A percentile compares a stretch with the other conserved stretches of the same genome.
Evolutionary conservation across 495 filamentous ascomycete genomes (phyloP).

Genomic region (Glutinoglossum americanum): DNA sequence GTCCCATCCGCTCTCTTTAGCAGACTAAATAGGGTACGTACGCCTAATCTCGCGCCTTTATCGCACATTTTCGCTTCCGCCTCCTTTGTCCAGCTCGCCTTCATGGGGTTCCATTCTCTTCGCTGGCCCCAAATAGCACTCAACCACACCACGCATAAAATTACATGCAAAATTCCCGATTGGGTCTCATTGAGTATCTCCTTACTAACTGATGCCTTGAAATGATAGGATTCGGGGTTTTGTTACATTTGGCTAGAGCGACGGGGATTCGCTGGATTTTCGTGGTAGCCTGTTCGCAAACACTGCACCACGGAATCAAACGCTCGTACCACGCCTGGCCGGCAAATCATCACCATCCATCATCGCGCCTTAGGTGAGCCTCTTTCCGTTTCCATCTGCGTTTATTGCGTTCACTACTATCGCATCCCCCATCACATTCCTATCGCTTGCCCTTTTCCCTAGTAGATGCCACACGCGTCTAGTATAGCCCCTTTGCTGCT

Average conservation of each 20-base stretch:
- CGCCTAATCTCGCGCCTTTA: neutral
- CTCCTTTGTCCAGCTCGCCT: neutral
- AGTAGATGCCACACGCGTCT: neutral
- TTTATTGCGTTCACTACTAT: neutral
- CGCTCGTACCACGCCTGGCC: neutral
- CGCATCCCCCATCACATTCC: neutral
- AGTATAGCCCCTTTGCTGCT: neutral
- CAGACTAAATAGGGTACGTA: neutral
- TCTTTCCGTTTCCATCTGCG: neutral
- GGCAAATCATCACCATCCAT: constrained; percentile 1
- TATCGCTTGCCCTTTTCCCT: neutral
- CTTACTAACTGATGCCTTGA: neutral
- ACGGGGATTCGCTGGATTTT: neutral
- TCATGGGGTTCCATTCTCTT: neutral
- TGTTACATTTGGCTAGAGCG: neutral
- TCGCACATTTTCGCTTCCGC: neutral
- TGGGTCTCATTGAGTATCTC: neutral
- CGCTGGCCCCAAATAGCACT: neutral
- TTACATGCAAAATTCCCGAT: neutral
- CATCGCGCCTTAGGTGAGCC: constrained; percentile 2
- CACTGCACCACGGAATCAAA: neutral
- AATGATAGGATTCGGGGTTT: neutral
- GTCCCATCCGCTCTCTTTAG: neutral
- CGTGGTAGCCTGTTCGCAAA: neutral
- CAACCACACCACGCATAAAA: neutral